Evolutionary conservation across 2,329 filamentous ascomycete genomes (phyloP).

Genomic region (Seiridium unicorne): DNA sequence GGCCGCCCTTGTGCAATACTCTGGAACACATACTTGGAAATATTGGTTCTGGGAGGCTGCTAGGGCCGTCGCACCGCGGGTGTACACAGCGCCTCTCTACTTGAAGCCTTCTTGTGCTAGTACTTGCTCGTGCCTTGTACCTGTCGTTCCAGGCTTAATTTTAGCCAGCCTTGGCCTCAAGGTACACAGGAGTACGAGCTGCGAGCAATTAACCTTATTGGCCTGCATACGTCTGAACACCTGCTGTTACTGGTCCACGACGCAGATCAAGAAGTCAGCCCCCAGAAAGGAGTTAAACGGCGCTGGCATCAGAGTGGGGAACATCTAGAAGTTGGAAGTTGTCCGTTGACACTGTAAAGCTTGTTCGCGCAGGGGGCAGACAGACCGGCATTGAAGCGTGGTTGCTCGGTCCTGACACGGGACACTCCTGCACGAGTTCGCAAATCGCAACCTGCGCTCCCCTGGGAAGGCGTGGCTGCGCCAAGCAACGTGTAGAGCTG

Average conservation of each 20-base stretch:
- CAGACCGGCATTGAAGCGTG: not conserved
- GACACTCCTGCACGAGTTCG: constrained; percentile 25
- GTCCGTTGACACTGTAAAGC: not conserved
- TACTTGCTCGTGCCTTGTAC: not conserved
- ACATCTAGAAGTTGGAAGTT: not conserved
- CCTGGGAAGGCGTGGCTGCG: constrained; percentile 28
- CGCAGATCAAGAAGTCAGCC: constrained; percentile 20
- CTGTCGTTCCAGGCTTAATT: not conserved
- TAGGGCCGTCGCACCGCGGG: constrained; percentile 29
- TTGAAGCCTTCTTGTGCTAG: constrained; percentile 8
- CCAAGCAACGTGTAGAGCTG: constrained; percentile 18
- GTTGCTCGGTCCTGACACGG: constrained; percentile 18
- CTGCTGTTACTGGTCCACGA: constrained; percentile 24
- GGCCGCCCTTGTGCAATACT: constrained; percentile 22
- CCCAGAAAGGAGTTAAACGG: constrained; percentile 19
- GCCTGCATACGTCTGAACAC: constrained; percentile 22
- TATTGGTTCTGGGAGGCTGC: constrained; percentile 18
- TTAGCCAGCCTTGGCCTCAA: not conserved
- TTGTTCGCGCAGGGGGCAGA: not conserved
- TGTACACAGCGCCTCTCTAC: constrained; percentile 27
- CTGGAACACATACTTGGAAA: constrained; percentile 21
- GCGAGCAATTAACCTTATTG: constrained; percentile 23
- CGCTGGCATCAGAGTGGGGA: constrained; percentile 14
- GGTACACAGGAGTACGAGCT: constrained; percentile 7
- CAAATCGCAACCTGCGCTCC: constrained; percentile 24